Percentiles rank a stretch among this genome's conserved stretches.
Evolutionary conservation across 208 protist species (phyloP).

Genomic region (Trypanosoma rangeli): DNA sequence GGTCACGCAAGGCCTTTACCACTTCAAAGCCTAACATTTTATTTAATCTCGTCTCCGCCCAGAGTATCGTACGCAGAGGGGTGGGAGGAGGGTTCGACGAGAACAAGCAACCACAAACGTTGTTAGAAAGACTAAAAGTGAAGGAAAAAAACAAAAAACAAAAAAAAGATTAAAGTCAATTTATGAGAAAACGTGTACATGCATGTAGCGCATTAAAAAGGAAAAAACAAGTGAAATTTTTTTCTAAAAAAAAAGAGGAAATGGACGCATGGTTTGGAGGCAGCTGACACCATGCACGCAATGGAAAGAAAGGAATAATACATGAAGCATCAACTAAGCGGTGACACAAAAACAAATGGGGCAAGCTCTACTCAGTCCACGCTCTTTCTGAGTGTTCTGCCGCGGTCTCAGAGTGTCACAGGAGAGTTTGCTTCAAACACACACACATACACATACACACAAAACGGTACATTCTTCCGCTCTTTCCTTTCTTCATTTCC

Average conservation of each 20-base stretch:
- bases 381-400: no score
- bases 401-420: no score
- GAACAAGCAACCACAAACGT: no score
- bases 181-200: no score
- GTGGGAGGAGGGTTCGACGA: background rate
- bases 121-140: slow-evolving; percentile 13
- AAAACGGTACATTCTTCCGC: no score
- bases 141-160: slow-evolving; percentile 24
- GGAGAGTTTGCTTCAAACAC: background rate
- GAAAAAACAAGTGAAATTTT: background rate
- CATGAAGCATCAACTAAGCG: background rate
- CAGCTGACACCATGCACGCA: no score
- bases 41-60: background rate
- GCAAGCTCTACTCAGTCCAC: no score
- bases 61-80: background rate
- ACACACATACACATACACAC: background rate
- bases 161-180: no score
- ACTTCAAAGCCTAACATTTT: background rate
- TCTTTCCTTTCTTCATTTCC: background rate
- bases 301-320: background rate
- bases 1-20: background rate
- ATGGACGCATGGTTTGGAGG: background rate
- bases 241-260: background rate
- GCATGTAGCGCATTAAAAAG: background rate
- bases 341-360: no score